Conservation (phyloP, 2,329 filamentous ascomycete species). For the Arthrinium puccinioides region DNA sequence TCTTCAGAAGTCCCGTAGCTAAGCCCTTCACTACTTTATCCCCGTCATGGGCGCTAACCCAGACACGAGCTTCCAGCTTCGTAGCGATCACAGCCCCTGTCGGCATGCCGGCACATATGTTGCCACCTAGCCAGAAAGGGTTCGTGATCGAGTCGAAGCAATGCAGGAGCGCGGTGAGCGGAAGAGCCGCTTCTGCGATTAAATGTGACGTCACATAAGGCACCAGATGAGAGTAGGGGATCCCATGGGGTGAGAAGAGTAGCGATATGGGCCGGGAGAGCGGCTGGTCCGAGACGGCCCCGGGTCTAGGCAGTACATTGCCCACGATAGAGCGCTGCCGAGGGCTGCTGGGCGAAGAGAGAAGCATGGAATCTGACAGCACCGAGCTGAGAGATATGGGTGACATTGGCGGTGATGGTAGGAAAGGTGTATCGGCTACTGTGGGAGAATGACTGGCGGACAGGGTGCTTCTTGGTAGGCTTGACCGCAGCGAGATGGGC, state of each 20-base stretch:
- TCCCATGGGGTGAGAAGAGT: constrained; percentile 59
- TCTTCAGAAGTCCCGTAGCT: constrained; percentile 42
- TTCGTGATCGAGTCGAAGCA: constrained; percentile 53
- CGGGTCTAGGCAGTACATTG: constrained; percentile 4
- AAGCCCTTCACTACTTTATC: constrained; percentile 49
- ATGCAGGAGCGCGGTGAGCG: constrained; percentile 57
- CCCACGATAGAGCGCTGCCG: constrained; percentile 9
- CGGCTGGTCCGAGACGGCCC: constrained; percentile 13
- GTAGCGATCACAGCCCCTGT: constrained; percentile 49
- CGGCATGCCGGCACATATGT: constrained; percentile 48
- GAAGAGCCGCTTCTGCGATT: constrained; percentile 46
- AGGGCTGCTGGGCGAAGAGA: constrained; percentile 15
- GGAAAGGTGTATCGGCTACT: constrained; percentile 15
- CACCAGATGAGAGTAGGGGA: constrained; percentile 43
- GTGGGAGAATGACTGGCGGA: constrained; percentile 11
- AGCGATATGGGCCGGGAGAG: constrained; percentile 45
- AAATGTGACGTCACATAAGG: constrained; percentile 52
- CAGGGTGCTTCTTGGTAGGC: no score
- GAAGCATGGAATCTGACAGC: constrained; percentile 27
- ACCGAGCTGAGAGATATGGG: constrained; percentile 26
- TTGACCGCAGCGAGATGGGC: constrained; percentile 11
- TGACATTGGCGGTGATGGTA: constrained; percentile 28
- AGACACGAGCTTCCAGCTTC: constrained; percentile 44
- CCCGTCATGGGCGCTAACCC: constrained; percentile 57
- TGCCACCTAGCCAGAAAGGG: constrained; percentile 55